Evolutionary conservation across 495 filamentous ascomycete genomes (phyloP).

Genomic region (Trichoderma reesei): DNA sequence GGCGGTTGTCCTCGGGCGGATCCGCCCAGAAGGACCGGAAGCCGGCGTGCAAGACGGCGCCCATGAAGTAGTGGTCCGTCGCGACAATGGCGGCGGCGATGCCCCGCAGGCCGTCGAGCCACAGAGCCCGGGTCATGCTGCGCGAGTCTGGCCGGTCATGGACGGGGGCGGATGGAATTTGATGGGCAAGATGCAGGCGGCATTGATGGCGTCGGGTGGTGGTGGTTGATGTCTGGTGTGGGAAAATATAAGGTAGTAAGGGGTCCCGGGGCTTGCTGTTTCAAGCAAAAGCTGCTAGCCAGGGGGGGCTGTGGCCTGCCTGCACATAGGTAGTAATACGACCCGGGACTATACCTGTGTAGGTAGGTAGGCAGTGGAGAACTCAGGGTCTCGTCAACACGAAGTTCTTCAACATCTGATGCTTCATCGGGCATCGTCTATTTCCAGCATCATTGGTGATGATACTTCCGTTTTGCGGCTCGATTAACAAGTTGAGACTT

Average conservation of each 20-base stretch:
- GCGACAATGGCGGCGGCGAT: constrained; percentile 34
- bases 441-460: too few relatives aligned
- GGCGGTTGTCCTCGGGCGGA: constrained; percentile 1
- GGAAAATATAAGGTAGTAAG: not conserved
- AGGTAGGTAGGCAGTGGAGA: too few relatives aligned
- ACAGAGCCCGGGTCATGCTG: constrained; percentile 14
- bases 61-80: constrained; percentile 19
- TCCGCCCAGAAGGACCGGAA: constrained; percentile 5
- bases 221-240: not conserved
- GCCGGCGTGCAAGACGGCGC: not conserved
- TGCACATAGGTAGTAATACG: too few relatives aligned
- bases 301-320: too few relatives aligned
- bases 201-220: not conserved
- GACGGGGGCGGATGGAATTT: not conserved
- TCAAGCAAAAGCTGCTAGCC: not conserved
- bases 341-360: too few relatives aligned
- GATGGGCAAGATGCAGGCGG: not conserved
- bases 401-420: too few relatives aligned
- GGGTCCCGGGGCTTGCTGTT: not conserved
- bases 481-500: too few relatives aligned
- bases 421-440: too few relatives aligned
- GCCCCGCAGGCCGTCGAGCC: constrained; percentile 33
- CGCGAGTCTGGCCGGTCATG: not conserved
- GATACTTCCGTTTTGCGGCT: too few relatives aligned
- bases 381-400: too few relatives aligned